Percentiles rank a stretch among this genome's conserved stretches.
phyloP scores from a whole-genome alignment of 371 early-diverging fungal genomes.

The Entomophthora muscae region DNA sequence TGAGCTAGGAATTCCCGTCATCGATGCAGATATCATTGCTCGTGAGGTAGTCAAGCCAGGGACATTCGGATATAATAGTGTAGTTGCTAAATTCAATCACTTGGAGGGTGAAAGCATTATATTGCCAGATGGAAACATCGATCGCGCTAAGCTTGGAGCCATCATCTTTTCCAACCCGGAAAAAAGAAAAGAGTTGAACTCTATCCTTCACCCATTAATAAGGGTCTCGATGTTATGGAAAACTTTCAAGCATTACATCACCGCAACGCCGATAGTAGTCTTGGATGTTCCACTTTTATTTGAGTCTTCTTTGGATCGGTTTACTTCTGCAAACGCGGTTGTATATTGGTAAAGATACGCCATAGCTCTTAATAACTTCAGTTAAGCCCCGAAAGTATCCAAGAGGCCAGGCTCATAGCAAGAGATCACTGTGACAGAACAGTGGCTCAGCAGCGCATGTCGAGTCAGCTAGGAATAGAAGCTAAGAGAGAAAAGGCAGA shows the following conservation, averaged over 20 bases:
- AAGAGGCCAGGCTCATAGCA: conserved; percentile 47
- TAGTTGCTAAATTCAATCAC: not conserved
- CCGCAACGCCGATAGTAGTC: conserved; percentile 46
- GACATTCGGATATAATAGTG: conserved; percentile 25
- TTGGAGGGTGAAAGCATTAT: conserved; percentile 37
- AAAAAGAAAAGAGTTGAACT: conserved; percentile 53
- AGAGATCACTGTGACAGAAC: conserved; percentile 44
- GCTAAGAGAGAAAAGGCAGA: conserved; percentile 60
- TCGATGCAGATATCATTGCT: conserved; percentile 86
- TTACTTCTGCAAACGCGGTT: conserved; percentile 51
- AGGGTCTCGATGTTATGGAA: conserved; percentile 51
- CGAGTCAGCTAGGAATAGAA: conserved; percentile 62
- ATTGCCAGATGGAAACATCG: conserved; percentile 30
- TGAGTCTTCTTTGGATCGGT: conserved; percentile 58
- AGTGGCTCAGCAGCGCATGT: conserved; percentile 54
- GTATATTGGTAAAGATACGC: conserved; percentile 46
- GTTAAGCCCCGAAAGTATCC: conserved; percentile 46
- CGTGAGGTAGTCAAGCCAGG: conserved; percentile 71
- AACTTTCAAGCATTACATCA: conserved; percentile 47
- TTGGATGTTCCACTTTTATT: conserved; percentile 84
- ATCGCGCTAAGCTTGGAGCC: conserved; percentile 57
- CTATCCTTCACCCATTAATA: conserved; percentile 75
- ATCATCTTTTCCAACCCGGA: conserved; percentile 58
- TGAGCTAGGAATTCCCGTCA: conserved; percentile 44
- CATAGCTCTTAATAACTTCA: not conserved